Conservation (phyloP, 2,329 filamentous ascomycete species). For the Lasiodiplodia sp. region DNA sequence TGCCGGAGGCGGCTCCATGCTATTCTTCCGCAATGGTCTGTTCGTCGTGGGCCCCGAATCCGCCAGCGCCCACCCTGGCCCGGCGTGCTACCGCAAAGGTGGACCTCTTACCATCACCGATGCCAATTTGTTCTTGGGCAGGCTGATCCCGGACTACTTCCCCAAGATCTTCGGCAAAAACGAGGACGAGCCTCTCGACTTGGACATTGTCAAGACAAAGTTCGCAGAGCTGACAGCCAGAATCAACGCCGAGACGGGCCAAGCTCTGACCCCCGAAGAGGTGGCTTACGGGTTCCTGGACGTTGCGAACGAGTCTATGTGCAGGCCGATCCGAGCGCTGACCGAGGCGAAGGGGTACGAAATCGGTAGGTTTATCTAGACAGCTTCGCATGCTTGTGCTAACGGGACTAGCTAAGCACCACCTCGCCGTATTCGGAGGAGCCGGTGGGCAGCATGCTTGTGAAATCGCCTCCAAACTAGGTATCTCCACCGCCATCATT, state of each 20-base stretch:
- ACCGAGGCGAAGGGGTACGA: constrained; percentile 40
- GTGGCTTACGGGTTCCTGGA: constrained; percentile 38
- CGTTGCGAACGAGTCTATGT: constrained; percentile 49
- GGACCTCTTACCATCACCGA: constrained; percentile 90
- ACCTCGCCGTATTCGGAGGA: constrained; percentile 41
- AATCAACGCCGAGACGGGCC: constrained; percentile 50
- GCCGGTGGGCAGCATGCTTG: constrained; percentile 51
- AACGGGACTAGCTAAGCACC: constrained; percentile 63
- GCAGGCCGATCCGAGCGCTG: constrained; percentile 39
- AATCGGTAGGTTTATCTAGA: constrained; percentile 24
- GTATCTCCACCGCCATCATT: constrained; percentile 54
- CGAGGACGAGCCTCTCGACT: constrained; percentile 49
- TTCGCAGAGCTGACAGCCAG: constrained; percentile 53
- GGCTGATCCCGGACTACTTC: constrained; percentile 42
- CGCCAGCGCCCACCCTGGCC: constrained; percentile 86
- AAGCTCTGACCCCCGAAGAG: constrained; percentile 40
- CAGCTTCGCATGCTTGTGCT: neutral
- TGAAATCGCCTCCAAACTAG: constrained; percentile 52
- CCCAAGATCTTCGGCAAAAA: constrained; percentile 45
- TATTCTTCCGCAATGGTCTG: constrained; percentile 88
- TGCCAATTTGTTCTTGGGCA: constrained; percentile 76
- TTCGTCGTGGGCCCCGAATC: constrained; percentile 92
- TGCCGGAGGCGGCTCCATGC: constrained; percentile 81
- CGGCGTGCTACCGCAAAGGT: constrained; percentile 88
- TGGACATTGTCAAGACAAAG: constrained; percentile 49